Evolutionary conservation across 2,329 filamentous ascomycete species (phyloP).

Genomic region (Diaporthe australafricana): DNA sequence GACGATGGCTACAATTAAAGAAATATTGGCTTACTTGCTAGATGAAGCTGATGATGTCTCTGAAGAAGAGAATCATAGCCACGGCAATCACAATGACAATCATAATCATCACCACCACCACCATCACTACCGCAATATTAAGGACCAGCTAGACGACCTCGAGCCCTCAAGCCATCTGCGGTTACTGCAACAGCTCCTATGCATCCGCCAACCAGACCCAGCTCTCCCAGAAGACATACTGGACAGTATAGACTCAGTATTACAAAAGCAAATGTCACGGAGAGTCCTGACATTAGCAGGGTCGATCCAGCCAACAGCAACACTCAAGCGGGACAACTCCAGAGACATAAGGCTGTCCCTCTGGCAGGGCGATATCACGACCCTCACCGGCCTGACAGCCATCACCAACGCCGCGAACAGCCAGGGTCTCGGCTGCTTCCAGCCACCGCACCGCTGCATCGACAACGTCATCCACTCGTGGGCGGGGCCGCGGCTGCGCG

Average conservation of each 20-base stretch:
- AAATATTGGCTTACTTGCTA: neutral
- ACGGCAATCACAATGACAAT: neutral
- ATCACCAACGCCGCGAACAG: slow-evolving; percentile 51
- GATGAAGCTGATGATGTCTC: neutral
- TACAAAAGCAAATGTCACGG: slow-evolving; percentile 11
- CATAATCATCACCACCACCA: neutral
- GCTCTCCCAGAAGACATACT: neutral
- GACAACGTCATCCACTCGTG: slow-evolving; percentile 50
- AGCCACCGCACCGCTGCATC: slow-evolving; percentile 48
- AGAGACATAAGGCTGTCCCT: neutral
- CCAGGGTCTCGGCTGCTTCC: slow-evolving; percentile 50
- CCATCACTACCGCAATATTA: neutral
- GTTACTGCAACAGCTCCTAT: slow-evolving; percentile 43
- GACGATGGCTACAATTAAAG: slow-evolving; percentile 6
- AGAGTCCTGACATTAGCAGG: slow-evolving; percentile 8
- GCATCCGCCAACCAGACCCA: slow-evolving; percentile 43
- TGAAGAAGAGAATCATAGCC: neutral
- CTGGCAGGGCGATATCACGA: slow-evolving; percentile 43
- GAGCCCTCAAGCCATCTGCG: slow-evolving; percentile 32
- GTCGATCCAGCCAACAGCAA: neutral
- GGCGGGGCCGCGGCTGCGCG: slow-evolving; percentile 47
- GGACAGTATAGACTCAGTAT: slow-evolving; percentile 12
- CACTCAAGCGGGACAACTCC: neutral
- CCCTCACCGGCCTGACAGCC: slow-evolving; percentile 45
- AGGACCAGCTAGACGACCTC: slow-evolving; percentile 5